phyloP scores from a whole-genome alignment of 768 basidiomycete species.

The Agaricus sinodeliciosus region DNA sequence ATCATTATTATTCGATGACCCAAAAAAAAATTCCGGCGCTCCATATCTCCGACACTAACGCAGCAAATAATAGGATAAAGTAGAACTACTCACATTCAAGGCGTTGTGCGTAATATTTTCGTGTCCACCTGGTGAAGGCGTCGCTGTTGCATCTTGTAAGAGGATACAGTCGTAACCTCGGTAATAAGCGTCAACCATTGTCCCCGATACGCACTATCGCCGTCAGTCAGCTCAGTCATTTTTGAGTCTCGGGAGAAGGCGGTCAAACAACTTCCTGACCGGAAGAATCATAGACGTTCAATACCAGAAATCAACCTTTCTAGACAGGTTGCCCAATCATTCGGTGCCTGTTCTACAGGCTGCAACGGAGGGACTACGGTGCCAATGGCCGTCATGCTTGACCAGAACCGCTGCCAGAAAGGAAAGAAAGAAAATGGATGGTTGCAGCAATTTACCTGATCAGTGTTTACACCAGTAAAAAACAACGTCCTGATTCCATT shows the following conservation, averaged over 20 bases:
- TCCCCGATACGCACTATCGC: slow-evolving; percentile 55
- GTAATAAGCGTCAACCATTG: slow-evolving; percentile 56
- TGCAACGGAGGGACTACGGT: too few relatives aligned
- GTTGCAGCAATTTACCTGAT: slow-evolving; percentile 39
- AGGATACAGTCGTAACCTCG: slow-evolving; percentile 59
- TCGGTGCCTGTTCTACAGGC: too few relatives aligned
- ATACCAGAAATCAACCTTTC: too few relatives aligned
- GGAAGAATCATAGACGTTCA: too few relatives aligned
- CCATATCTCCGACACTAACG: too few relatives aligned
- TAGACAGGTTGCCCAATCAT: too few relatives aligned
- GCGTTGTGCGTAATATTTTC: slow-evolving; percentile 56
- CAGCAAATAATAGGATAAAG: too few relatives aligned
- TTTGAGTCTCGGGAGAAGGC: too few relatives aligned
- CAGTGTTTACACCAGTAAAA: slow-evolving; percentile 61
- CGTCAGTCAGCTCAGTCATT: too few relatives aligned
- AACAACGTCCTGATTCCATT: slow-evolving; percentile 56
- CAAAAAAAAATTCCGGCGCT: too few relatives aligned
- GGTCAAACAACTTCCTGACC: too few relatives aligned
- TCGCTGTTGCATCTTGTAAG: slow-evolving; percentile 53
- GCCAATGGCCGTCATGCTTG: neutral
- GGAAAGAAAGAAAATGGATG: neutral
- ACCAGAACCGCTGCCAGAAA: neutral
- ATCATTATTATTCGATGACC: neutral
- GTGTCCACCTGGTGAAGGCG: slow-evolving; percentile 54
- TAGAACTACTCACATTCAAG: slow-evolving; percentile 35